Base-by-base conservation (phyloP, 768 basidiomycete species). In the Podaxis pistillaris region DNA sequence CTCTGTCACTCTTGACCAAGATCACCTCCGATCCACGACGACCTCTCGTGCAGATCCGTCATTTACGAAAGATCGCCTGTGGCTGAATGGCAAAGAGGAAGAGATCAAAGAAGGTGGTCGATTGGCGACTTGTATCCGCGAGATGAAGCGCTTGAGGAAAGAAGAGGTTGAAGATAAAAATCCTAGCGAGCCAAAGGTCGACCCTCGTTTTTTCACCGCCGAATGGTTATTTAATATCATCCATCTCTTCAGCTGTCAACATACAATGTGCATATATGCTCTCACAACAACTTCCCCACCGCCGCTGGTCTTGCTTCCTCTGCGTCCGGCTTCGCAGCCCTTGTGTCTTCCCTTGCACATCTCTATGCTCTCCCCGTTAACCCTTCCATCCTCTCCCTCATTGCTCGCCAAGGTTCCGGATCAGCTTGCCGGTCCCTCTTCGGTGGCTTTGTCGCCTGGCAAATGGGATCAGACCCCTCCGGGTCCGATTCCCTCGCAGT, bases 251-350 rank as follows among this genome's bases (percentile, higher is more conserved):
- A 92, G 89, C 75, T 96, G 40, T 91, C 94, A 0, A 67, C 78
- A 15, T 91, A 78, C 74, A 77, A 83, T 17, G 85, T 98, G 3
- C 95, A 94, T 78, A 94, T 99, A 69, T 86, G 87, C 61, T 98
- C 96, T 6, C 89, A 86, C 78, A 99, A 99, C 83, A 98, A 98
- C 80, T 98, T 99, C 82, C 97, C 97, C 33, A 99, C 97, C 13
- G 97, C 97, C 13, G 97, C 97, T 0, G 97, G 97, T 3, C 87
- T 99, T 50, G 97, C 97, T 1, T 98, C 96, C 0, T 98, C 96
- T 37, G 97, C 97, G 0, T 93, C 95, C 0, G 97, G 97, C 15
- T 96, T 98, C 69, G 96, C 97, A 3, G 97, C 97, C 0, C 89
- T 99, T 44, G 91, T 94, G 28, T 83, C 90, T 12, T 97, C 96